Evolutionary conservation across 768 basidiomycete genomes (phyloP), one percentile per base, ranked within the genome.

Genomic region (Brasilioporus rufonigricans): DNA sequence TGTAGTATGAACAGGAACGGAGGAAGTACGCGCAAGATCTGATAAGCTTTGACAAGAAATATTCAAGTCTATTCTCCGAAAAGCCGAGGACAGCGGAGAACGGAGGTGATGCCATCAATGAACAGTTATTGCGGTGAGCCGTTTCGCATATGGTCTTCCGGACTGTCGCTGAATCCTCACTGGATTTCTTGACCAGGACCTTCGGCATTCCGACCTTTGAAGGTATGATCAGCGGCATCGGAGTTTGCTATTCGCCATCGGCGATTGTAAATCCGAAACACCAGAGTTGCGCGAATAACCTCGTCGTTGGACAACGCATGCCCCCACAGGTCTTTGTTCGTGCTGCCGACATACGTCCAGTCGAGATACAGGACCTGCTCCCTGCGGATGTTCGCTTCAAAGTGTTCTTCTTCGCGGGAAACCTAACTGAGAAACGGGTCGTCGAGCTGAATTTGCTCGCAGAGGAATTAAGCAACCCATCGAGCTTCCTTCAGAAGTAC

Each of bases 21-120:
- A 77, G 80, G 48, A 80, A 80, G 59, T 87, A 80, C 53, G 88
- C 89, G 0, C 78, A 85, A 67, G 86, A 88, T 53, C 76, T 91
- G 52, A 89, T 90, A 56, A 60, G 77, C 46, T 89, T 87, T 60
- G 89, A 90, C 66, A 81, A 80, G 59, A 63, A 84, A 55, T 86
- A 82, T 58, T 75, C 84, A 7, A 73, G 75, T n/a, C 70, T 87
- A n/a, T 87, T 87, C 64, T 88, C 85, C n/a, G 80, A 78, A 33
- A 85, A 85, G 65, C 83, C 85, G 5, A 74, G 75, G 24, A 82
- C 81, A 5, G 68, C 70, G 39, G 63, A 65, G 16, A 68, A 76
- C 49, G 63, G 57, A 48, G 69, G 66, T 14, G 73, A 74, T 23
- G 49, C 65, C 19, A 52, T 59, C 3, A 68, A 74, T 13, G 69